phyloP scores from a whole-genome alignment of 495 filamentous ascomycete species.

The Penicillium lagena region DNA sequence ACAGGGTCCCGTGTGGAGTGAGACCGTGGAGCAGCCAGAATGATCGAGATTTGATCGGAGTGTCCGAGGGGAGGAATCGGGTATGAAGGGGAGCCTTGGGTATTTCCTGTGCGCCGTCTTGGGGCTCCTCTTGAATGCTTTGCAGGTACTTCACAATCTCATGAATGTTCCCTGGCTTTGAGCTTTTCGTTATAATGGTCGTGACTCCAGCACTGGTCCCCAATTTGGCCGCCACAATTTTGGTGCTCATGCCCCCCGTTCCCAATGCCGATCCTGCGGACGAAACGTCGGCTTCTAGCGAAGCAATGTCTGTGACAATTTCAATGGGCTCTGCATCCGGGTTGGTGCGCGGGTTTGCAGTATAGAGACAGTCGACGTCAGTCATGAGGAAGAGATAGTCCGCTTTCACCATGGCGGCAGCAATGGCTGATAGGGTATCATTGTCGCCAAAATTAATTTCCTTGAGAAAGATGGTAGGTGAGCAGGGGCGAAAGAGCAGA shows the following conservation, averaged over 20 bases:
- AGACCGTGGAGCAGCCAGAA: conserved; percentile 97
- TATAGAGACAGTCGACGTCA: conserved; percentile 95
- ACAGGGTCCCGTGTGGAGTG: conserved; percentile 84
- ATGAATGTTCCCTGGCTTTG: conserved; percentile 85
- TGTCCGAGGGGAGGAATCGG: conserved; percentile 79
- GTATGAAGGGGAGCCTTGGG: conserved; percentile 68
- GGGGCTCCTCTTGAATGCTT: conserved; percentile 30
- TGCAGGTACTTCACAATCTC: conserved; percentile 82
- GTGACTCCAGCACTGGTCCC: conserved; percentile 94
- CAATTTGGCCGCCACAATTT: conserved; percentile 89
- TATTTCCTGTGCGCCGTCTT: conserved; percentile 2
- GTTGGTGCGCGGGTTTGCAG: conserved; percentile 82
- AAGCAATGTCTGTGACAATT: conserved; percentile 81
- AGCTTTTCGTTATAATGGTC: conserved; percentile 87
- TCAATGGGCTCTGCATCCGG: conserved; percentile 85
- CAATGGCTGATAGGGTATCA: conserved; percentile 93
- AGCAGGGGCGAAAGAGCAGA: background rate
- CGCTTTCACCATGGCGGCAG: conserved; percentile 93
- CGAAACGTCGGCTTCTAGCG: conserved; percentile 85
- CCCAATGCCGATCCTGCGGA: conserved; percentile 81
- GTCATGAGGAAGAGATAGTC: conserved; percentile 99
- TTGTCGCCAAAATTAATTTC: conserved; percentile 99
- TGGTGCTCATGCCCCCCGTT: conserved; percentile 97
- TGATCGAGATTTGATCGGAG: conserved; percentile 83
- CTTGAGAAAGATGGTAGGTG: conserved; percentile 15